These are phyloP conservation scores for Leccinum angustisporum DNA, from an alignment of 1,284 basidiomycete genomes.

Conservation along the genomic window DNA sequence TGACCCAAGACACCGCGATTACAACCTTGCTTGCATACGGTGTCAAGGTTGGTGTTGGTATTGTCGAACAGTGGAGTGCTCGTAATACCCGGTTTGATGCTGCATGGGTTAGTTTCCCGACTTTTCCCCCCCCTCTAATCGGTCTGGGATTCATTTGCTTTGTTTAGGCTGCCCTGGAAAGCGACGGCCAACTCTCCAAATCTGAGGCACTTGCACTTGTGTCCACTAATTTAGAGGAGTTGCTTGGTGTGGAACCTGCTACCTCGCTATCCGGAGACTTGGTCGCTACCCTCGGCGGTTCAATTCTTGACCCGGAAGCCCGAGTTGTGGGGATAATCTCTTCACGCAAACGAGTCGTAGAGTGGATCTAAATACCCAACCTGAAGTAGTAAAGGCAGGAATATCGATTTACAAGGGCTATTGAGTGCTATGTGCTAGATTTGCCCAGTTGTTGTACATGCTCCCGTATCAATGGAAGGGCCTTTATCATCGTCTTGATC, in stretches of 20 bases:
- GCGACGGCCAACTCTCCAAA: slow-evolving; percentile 27
- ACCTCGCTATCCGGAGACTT: slow-evolving; percentile 39
- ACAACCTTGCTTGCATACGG: slow-evolving; percentile 62
- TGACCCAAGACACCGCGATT: slow-evolving; percentile 66
- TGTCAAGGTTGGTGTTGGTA: slow-evolving; percentile 75
- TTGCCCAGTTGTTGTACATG: slow-evolving; percentile 42
- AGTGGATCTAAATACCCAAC: slow-evolving; percentile 26
- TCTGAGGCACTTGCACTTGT: slow-evolving; percentile 31
- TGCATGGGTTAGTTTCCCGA: slow-evolving; percentile 22
- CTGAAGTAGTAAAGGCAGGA: slow-evolving; percentile 9
- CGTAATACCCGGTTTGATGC: slow-evolving; percentile 62
- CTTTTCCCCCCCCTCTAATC: neutral
- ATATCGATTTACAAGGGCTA: slow-evolving; percentile 1
- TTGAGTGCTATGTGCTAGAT: slow-evolving; percentile 13
- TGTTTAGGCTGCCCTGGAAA: slow-evolving; percentile 27
- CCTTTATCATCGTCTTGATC: slow-evolving; percentile 58
- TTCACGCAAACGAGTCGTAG: slow-evolving; percentile 32
- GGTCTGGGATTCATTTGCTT: neutral
- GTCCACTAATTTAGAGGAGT: slow-evolving; percentile 47
- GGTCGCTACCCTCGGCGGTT: slow-evolving; percentile 49
- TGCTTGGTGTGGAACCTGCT: slow-evolving; percentile 46
- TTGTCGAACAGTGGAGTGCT: slow-evolving; percentile 52
- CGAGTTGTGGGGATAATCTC: slow-evolving; percentile 52
- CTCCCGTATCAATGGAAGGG: slow-evolving; percentile 58
- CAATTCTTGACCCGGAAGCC: slow-evolving; percentile 41